These are phyloP conservation scores for Helotiales sp. DNA, from an alignment of 2,329 filamentous ascomycete genomes.

Conservation along the genomic window DNA sequence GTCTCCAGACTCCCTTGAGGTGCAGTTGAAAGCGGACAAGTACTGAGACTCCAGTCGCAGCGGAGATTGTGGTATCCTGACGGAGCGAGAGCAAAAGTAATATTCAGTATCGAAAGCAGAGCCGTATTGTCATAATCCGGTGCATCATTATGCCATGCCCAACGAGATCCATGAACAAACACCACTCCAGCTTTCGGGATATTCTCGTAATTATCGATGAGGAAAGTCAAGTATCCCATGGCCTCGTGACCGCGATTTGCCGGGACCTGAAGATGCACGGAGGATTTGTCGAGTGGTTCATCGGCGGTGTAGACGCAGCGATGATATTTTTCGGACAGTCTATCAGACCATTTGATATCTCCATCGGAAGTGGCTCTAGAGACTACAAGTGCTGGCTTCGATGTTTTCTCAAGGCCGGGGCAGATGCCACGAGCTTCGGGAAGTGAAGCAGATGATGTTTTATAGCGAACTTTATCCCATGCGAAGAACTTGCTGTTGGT, in stretches of 20 bases:
- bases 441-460: conserved; percentile 44
- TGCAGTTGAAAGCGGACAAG: conserved; percentile 43
- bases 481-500: conserved; percentile 45
- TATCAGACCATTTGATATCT: conserved; percentile 49
- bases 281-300: conserved; percentile 36
- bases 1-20: conserved; percentile 51
- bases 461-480: conserved; percentile 52
- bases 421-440: conserved; percentile 48
- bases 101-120: conserved; percentile 47
- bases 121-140: conserved; percentile 51
- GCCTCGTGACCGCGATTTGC: conserved; percentile 53
- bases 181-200: conserved; percentile 47
- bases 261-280: conserved; percentile 48
- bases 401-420: conserved; percentile 45
- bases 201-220: conserved; percentile 52
- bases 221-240: conserved; percentile 53
- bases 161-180: conserved; percentile 51
- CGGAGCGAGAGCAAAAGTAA: conserved; percentile 46
- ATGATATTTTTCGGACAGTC: conserved; percentile 48
- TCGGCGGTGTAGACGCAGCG: conserved; percentile 53
- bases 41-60: conserved; percentile 55
- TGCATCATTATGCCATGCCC: conserved; percentile 52
- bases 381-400: conserved; percentile 53
- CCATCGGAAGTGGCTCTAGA: conserved; percentile 50
- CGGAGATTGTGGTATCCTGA: conserved; percentile 54